Evolutionary conservation across 1,284 basidiomycete species (phyloP), one percentile per base, ranked within the genome.

Genomic region (Rhodofomes roseus): DNA sequence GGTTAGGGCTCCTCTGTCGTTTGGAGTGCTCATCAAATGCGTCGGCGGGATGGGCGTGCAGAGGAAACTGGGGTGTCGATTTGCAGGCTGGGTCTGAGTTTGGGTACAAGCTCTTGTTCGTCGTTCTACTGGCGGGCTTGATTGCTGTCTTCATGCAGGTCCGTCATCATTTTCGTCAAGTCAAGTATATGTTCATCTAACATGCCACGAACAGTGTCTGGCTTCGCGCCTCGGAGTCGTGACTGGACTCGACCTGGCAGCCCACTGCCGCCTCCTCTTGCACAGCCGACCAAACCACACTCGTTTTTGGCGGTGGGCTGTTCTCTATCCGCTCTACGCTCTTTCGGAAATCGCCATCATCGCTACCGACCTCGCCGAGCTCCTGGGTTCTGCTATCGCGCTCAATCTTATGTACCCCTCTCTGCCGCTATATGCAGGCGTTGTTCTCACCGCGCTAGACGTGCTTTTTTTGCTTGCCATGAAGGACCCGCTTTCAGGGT

Each of bases 41-140:
- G n/a, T n/a, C n/a, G n/a, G n/a, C n/a, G 14, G 16, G 16, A 12
- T 53, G 40, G 37, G 11, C 11, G 31, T 11, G 11, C 46, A 50
- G 86, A 14, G 87, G 87, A 36, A 90, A 90, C 68, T 92, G 89
- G 89, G 84, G 84, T 9, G 88, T 90, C 16, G 89, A 90, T 71
- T 74, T 91, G 20, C 82, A 87, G 70, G 89, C 89, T 7, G 91
- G 90, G 11, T 86, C 89, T 9, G 71, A 84, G 62, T 92, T 82
- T 70, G 94, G 94, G 0, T 96, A 95, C 78, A 85, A 87, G 65
- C 81, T 96, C 34, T 81, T 97, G 40, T 95, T 96, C 70, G 82
- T 96, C 54, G 87, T 97, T 12, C 80, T 97, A 2, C 70, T 96
- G 18, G 83, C 95, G 0, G 92, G 93, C 20, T 67, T 95, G n/a